These are phyloP conservation scores for Exophiala xenobiotica DNA, from an alignment of 2,329 filamentous ascomycete genomes.

Conservation along the genomic window DNA sequence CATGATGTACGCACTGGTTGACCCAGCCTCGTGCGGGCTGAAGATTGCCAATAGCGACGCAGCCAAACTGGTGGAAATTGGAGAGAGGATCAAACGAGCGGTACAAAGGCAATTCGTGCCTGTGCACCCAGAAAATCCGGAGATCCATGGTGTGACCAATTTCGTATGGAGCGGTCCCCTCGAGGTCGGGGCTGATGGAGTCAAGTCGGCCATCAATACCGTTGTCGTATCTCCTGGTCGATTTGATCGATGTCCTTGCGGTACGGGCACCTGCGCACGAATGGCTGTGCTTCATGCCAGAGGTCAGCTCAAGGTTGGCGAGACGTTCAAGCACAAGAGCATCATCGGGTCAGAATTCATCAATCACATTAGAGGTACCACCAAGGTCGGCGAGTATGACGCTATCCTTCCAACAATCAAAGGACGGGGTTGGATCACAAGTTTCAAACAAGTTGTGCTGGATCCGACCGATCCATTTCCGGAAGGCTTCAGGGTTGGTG, in stretches of 20 bases:
- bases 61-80: constrained; percentile 42
- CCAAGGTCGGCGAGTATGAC: constrained; percentile 41
- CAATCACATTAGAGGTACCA: constrained; percentile 39
- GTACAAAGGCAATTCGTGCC: constrained; percentile 39
- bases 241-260: constrained; percentile 50
- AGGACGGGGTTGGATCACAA: constrained; percentile 49
- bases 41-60: constrained; percentile 37
- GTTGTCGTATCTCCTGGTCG: constrained; percentile 48
- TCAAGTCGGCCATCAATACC: constrained; percentile 40
- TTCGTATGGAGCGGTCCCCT: constrained; percentile 42
- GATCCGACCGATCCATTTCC: constrained; percentile 49
- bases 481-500: constrained; percentile 41
- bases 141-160: constrained; percentile 44
- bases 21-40: constrained; percentile 40
- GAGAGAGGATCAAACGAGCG: constrained; percentile 45
- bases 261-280: constrained; percentile 47
- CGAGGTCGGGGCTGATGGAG: constrained; percentile 17
- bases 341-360: constrained; percentile 47
- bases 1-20: constrained; percentile 48
- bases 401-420: constrained; percentile 45
- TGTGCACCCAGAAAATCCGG: constrained; percentile 46
- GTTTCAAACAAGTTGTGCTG: constrained; percentile 46
- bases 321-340: constrained; percentile 42
- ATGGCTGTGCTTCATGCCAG: constrained; percentile 47
- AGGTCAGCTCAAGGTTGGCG: constrained; percentile 39